phyloP scores from a whole-genome alignment of 768 basidiomycete species.

The Cyathus striatus region DNA sequence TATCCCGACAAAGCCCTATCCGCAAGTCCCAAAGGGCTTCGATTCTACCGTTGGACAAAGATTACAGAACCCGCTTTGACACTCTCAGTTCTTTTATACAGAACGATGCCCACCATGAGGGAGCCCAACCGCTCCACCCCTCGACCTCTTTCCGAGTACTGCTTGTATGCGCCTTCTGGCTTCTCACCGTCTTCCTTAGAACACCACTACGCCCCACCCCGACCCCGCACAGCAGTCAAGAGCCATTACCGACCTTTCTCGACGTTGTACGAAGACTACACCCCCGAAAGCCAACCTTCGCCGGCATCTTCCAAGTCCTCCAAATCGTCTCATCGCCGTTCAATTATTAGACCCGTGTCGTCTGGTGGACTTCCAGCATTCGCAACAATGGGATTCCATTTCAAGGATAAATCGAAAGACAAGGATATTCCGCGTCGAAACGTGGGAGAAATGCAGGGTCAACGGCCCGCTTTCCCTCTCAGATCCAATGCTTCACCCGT shows the following conservation, averaged over 20 bases:
- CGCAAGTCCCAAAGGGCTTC: slow-evolving; percentile 4
- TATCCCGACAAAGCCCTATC: background rate
- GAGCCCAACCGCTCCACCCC: slow-evolving; percentile 2
- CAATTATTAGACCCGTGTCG: slow-evolving; percentile 21
- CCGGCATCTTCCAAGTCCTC: slow-evolving; percentile 10
- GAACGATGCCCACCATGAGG: slow-evolving; percentile 2
- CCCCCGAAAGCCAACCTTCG: slow-evolving; percentile 1
- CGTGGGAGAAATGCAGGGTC: background rate
- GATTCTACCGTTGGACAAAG: background rate
- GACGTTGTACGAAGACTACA: slow-evolving; percentile 20
- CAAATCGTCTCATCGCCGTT: slow-evolving; percentile 11
- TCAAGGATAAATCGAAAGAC: slow-evolving; percentile 24
- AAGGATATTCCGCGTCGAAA: slow-evolving; percentile 11
- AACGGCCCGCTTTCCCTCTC: background rate
- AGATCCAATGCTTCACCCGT: background rate
- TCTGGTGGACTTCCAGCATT: slow-evolving; percentile 21
- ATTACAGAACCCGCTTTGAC: background rate
- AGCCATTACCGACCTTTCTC: slow-evolving; percentile 39
- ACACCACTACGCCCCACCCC: slow-evolving; percentile 4
- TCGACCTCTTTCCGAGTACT: slow-evolving; percentile 5
- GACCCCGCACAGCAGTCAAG: slow-evolving; percentile 10
- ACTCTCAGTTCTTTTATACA: background rate
- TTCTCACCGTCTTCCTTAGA: slow-evolving; percentile 1
- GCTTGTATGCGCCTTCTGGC: slow-evolving; percentile 3
- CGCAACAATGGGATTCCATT: slow-evolving; percentile 28